Conservation (phyloP, 1,284 basidiomycete genomes). For the Marasmius sp. region DNA sequence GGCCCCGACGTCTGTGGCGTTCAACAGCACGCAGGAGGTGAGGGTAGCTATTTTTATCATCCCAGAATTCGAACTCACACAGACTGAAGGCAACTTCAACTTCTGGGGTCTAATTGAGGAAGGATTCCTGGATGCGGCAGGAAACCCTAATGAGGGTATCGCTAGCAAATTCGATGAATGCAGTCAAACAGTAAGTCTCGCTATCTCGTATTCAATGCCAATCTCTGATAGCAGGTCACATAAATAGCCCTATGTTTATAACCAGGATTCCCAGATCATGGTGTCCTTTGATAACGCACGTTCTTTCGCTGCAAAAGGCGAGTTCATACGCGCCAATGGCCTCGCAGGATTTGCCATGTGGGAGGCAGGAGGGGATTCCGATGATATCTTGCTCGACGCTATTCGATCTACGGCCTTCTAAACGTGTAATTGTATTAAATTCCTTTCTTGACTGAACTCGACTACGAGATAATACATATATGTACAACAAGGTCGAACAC, state of each 20-base stretch:
- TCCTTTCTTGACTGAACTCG: not conserved
- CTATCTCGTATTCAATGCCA: not conserved
- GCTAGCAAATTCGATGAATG: constrained; percentile 50
- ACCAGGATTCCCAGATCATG: constrained; percentile 42
- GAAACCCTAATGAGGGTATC: constrained; percentile 40
- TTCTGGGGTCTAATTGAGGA: constrained; percentile 48
- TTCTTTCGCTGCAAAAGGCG: constrained; percentile 38
- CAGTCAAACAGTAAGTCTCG: constrained; percentile 53
- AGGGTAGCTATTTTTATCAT: constrained; percentile 1
- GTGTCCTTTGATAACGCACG: constrained; percentile 56
- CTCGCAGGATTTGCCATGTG: constrained; percentile 44
- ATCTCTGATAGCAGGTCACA: not conserved
- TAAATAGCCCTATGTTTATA: constrained; percentile 57
- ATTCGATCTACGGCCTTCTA: constrained; percentile 24
- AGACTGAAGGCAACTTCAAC: constrained; percentile 41
- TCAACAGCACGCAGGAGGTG: constrained; percentile 6
- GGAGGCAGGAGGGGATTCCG: constrained; percentile 45
- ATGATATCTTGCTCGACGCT: constrained; percentile 42
- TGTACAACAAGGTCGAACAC: not conserved
- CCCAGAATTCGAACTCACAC: not conserved
- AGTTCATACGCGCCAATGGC: constrained; percentile 38
- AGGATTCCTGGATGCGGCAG: constrained; percentile 45
- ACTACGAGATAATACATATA: not conserved
- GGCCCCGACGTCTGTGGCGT: constrained; percentile 24
- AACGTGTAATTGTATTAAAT: not conserved